Conservation (phyloP, 2,329 filamentous ascomycete species). For the Bertia moriformis region DNA sequence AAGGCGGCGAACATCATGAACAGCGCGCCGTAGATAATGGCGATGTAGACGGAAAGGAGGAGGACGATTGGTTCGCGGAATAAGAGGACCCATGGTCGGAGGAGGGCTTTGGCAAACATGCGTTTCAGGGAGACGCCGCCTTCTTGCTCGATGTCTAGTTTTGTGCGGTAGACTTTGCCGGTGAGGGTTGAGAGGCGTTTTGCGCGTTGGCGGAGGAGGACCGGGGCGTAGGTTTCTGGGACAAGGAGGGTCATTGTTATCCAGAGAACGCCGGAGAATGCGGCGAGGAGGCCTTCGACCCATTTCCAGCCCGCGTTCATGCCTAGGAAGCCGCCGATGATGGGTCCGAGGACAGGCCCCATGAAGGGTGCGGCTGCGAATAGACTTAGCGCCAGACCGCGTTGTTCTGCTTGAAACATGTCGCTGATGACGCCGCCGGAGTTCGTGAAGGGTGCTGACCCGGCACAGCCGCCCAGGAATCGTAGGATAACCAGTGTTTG, state of each 20-base stretch:
- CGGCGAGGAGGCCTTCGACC: conserved; percentile 16
- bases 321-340: conserved; percentile 15
- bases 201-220: conserved; percentile 9
- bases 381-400: conserved; percentile 22
- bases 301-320: conserved; percentile 17
- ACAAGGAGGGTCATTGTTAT: conserved; percentile 11
- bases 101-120: not conserved
- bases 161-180: conserved; percentile 9
- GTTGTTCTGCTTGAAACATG: conserved; percentile 35
- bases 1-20: conserved; percentile 28
- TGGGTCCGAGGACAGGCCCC: conserved; percentile 14
- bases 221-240: conserved; percentile 14
- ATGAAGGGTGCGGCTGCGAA: conserved; percentile 8
- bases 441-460: conserved; percentile 46
- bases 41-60: conserved; percentile 38
- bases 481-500: conserved; percentile 48
- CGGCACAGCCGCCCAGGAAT: conserved; percentile 51
- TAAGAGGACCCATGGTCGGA: not conserved
- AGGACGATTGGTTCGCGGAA: conserved; percentile 42
- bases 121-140: conserved; percentile 5
- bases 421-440: conserved; percentile 48
- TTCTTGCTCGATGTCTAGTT: conserved; percentile 8
- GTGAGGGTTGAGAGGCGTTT: conserved; percentile 6
- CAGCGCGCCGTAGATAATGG: conserved; percentile 26
- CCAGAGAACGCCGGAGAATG: conserved; percentile 7